Evolutionary conservation across 345 rosid genomes (phyloP), one percentile per base, ranked within the genome.

Genomic region (Odontarrhena argentea): DNA sequence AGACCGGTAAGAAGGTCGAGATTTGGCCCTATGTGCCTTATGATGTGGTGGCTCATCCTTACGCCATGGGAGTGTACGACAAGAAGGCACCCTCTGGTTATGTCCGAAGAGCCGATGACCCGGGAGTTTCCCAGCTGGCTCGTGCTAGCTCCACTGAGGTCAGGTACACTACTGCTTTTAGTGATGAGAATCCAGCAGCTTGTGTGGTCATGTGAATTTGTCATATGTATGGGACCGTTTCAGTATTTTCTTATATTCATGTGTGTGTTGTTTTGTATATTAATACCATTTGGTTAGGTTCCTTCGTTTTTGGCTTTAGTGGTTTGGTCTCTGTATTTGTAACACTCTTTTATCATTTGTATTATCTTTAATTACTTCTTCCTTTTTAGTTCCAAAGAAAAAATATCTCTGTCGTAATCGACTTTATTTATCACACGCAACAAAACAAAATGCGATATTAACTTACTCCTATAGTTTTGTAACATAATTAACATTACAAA

Each of bases 121-220:
- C 92, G 1, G 84, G 73, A 0, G 71, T 69, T 48, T 77, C 80
- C 1, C 81, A 87, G 36, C 84, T 94, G n/a, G 97, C 97, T 45
- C 97, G 99, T 50, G 99, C 99, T 38, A 91, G 91, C 80, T 94
- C 99, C 43, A 85, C 92, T 1, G 97, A 94, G 78, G 96, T 94
- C 22, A 68, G 97, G 49, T 94, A 94, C 82, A 91, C 97, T 52
- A 94, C 99, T 1, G 96, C 99, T 10, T 94, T 94, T 63, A 94
- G 97, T 6, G 99, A 94, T 2, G 97, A 94, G 62, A 94, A 94
- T 41, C 64, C 97, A 0, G 55, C 69, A 0, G 99, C 96, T 3
- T 94, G 97, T 38, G 66, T 81, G 42, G 26, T 94, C 24, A 94
- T 94, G 99, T 94, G 82, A 88, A 32, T 32, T 1, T 24, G 10